A percentile compares a stretch with the other conserved stretches of the same genome.
phyloP scores from a whole-genome alignment of 179 eudicot species.

The Amaranthus tricolor region DNA sequence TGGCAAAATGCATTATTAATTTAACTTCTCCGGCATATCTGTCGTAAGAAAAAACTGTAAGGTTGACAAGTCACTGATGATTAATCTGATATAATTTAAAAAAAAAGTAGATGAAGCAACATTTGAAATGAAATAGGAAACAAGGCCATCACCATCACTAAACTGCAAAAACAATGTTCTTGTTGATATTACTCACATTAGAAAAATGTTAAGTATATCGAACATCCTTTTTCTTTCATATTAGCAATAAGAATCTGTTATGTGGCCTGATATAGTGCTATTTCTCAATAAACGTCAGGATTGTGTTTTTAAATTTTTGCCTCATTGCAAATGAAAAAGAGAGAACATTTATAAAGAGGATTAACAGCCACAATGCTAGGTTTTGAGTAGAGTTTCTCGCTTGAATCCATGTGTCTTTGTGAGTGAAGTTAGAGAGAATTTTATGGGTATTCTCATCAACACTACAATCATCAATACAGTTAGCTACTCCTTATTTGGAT shows the following conservation, averaged over 20 bases:
- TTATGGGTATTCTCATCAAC: too few relatives aligned
- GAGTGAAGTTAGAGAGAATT: too few relatives aligned
- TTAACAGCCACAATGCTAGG: too few relatives aligned
- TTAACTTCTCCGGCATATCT: conserved; percentile 94
- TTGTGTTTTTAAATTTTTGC: too few relatives aligned
- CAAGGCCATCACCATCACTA: not conserved
- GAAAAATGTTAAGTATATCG: not conserved
- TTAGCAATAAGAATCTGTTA: conserved; percentile 32
- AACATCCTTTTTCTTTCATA: conserved; percentile 55
- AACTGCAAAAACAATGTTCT: not conserved
- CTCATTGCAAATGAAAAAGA: too few relatives aligned
- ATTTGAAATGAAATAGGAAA: not conserved
- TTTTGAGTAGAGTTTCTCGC: too few relatives aligned
- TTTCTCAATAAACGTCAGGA: not conserved
- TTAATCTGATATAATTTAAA: not conserved
- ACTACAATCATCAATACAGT: too few relatives aligned
- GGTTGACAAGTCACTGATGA: not conserved
- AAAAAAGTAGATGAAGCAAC: not conserved
- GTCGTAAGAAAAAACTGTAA: conserved; percentile 9
- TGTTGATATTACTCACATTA: not conserved
- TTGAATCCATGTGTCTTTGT: too few relatives aligned
- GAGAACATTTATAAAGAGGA: too few relatives aligned
- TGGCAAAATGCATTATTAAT: conserved; percentile 72
- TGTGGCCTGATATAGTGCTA: not conserved
- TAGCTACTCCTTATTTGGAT: too few relatives aligned